These are phyloP conservation scores for Mikania micrantha DNA, from an alignment of 129 eudicot genomes.

Conservation along the genomic window DNA sequence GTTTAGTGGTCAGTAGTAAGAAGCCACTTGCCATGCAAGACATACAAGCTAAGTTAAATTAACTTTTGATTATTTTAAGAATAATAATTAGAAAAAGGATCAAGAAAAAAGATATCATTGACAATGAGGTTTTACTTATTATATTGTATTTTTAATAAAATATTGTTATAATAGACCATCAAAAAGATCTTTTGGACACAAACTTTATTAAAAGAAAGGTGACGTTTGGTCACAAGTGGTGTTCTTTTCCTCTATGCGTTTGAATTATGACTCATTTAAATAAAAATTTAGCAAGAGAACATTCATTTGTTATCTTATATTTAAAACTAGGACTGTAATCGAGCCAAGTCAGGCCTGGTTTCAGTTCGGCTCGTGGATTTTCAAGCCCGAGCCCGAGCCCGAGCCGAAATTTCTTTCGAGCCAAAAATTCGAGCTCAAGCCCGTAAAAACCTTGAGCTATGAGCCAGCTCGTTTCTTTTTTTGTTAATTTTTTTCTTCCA, in stretches of 20 bases:
- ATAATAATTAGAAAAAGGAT: background rate
- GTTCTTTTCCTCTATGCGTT: background rate
- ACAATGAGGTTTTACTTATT: background rate
- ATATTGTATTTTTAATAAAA: background rate
- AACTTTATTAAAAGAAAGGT: background rate
- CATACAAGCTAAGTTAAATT: background rate
- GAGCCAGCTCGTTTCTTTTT: no score
- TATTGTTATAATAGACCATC: background rate
- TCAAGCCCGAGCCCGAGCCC: no score
- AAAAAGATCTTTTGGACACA: background rate
- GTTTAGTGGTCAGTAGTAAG: background rate
- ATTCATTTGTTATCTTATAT: no score
- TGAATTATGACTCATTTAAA: background rate
- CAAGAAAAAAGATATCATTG: background rate
- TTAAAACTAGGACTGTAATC: no score
- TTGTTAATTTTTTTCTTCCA: no score
- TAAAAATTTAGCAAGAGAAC: no score
- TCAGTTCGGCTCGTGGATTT: no score
- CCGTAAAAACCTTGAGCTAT: no score
- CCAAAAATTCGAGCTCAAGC: no score
- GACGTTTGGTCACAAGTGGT: background rate
- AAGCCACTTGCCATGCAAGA: slow-evolving; percentile 12
- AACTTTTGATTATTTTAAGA: background rate
- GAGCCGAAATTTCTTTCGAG: no score
- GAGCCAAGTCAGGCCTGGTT: no score